phyloP scores from a whole-genome alignment of 2,329 filamentous ascomycete species.

The Phialocephala sp. region DNA sequence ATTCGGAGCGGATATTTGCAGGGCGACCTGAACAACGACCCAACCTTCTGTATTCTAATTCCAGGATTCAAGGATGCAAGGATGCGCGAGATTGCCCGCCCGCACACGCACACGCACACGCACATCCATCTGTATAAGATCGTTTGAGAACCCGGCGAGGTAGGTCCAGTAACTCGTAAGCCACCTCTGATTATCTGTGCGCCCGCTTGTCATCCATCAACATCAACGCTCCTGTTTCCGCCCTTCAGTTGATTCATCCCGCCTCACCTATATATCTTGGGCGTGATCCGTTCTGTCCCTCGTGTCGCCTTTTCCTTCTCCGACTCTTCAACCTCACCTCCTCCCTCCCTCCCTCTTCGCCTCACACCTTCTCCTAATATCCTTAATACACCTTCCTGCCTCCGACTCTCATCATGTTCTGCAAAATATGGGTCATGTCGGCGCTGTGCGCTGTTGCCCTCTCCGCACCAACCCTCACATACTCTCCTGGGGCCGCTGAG shows the following conservation, averaged over 20 bases:
- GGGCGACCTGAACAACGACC: slow-evolving; percentile 13
- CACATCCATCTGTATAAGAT: slow-evolving; percentile 35
- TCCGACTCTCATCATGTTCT: slow-evolving; percentile 51
- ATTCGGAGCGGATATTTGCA: slow-evolving; percentile 10
- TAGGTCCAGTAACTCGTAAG: slow-evolving; percentile 14
- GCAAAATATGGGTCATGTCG: slow-evolving; percentile 53
- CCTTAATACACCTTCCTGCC: slow-evolving; percentile 21
- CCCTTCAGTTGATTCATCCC: slow-evolving; percentile 10
- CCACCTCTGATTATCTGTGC: slow-evolving; percentile 19
- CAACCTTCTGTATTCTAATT: slow-evolving; percentile 26
- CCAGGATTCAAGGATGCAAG: slow-evolving; percentile 16
- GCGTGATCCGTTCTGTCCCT: slow-evolving; percentile 12
- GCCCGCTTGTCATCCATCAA: slow-evolving; percentile 6
- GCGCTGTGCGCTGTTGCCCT: slow-evolving; percentile 54
- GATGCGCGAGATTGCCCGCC: slow-evolving; percentile 20
- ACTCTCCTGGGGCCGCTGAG: slow-evolving; percentile 30
- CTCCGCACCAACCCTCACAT: slow-evolving; percentile 38
- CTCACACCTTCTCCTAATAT: slow-evolving; percentile 16
- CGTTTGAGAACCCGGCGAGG: slow-evolving; percentile 25
- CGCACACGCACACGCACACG: not conserved
- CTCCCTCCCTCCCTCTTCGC: slow-evolving; percentile 17
- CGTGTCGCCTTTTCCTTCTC: slow-evolving; percentile 17
- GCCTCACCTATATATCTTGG: slow-evolving; percentile 18
- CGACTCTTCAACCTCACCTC: slow-evolving; percentile 18
- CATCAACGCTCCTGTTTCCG: slow-evolving; percentile 15